Percentiles rank a stretch among this genome's conserved stretches.
These are phyloP conservation scores for Umbelopsis sp. DNA, from an alignment of 192 early-diverging fungal genomes.

Conservation along the genomic window DNA sequence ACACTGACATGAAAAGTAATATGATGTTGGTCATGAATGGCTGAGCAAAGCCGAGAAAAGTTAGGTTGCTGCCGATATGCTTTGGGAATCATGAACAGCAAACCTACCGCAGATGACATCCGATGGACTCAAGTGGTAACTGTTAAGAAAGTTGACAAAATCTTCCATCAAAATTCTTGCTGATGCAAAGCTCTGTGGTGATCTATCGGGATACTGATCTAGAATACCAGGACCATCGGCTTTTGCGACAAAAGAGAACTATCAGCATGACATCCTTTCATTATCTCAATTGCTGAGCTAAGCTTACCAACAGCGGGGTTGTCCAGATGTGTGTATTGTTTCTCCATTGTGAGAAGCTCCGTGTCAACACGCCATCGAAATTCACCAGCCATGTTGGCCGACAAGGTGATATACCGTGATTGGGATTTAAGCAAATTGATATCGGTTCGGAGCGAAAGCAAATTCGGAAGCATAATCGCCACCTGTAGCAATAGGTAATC, in stretches of 20 bases:
- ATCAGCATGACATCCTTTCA: neutral
- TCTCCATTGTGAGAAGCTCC: constrained; percentile 62
- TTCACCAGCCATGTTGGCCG: constrained; percentile 73
- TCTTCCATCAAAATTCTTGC: constrained; percentile 72
- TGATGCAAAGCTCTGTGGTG: constrained; percentile 60
- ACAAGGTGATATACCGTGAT: constrained; percentile 61
- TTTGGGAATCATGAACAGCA: neutral
- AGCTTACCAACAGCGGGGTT: constrained; percentile 60
- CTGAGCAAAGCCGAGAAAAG: neutral
- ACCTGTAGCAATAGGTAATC: constrained; percentile 51
- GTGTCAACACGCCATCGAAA: constrained; percentile 60
- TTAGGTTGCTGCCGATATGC: neutral
- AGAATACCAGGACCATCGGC: constrained; percentile 33
- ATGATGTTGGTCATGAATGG: constrained; percentile 10
- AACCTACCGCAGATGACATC: constrained; percentile 78
- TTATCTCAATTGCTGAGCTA: neutral
- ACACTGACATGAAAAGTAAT: constrained; percentile 9
- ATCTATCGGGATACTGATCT: constrained; percentile 32
- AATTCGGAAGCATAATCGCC: constrained; percentile 77
- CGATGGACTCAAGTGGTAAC: constrained; percentile 74
- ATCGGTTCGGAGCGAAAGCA: constrained; percentile 66
- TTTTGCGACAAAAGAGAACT: constrained; percentile 36
- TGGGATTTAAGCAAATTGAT: constrained; percentile 68
- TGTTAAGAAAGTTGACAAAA: constrained; percentile 77
- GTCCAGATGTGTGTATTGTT: constrained; percentile 58